phyloP scores from a whole-genome alignment of 345 rosid species.

The Eucalyptus sp. region DNA sequence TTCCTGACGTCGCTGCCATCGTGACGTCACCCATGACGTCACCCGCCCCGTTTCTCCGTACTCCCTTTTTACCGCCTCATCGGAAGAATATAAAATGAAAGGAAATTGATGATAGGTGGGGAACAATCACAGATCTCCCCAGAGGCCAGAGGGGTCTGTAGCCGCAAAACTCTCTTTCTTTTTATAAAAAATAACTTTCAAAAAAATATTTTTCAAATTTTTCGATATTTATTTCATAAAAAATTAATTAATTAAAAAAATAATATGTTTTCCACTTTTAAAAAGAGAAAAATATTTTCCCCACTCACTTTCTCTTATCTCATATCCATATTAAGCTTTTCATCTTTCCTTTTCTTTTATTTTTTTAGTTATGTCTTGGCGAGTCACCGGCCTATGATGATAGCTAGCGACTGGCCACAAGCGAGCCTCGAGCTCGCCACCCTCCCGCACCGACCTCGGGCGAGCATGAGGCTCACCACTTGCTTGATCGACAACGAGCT shows the following conservation, averaged over 20 bases:
- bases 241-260: too few species aligned
- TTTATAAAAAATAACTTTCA: too few species aligned
- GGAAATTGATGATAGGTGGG: not conserved
- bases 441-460: accelerated
- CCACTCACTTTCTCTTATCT: too few species aligned
- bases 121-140: too few species aligned
- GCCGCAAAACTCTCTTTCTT: accelerated
- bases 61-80: not conserved
- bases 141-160: accelerated
- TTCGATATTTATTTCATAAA: too few species aligned
- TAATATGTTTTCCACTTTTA: too few species aligned
- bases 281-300: too few species aligned
- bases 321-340: accelerated
- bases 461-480: too few species aligned
- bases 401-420: accelerated
- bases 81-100: accelerated
- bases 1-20: not conserved
- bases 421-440: accelerated
- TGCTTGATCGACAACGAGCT: accelerated
- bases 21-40: not conserved
- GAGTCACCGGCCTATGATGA: accelerated
- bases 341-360: too few species aligned
- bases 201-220: too few species aligned
- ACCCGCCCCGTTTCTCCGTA: too few species aligned
- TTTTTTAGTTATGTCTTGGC: too few species aligned